A percentile compares a stretch with the other conserved stretches of the same genome.
These are phyloP conservation scores for Exsudoporus frostii DNA, from an alignment of 768 basidiomycete genomes.

Conservation along the genomic window DNA sequence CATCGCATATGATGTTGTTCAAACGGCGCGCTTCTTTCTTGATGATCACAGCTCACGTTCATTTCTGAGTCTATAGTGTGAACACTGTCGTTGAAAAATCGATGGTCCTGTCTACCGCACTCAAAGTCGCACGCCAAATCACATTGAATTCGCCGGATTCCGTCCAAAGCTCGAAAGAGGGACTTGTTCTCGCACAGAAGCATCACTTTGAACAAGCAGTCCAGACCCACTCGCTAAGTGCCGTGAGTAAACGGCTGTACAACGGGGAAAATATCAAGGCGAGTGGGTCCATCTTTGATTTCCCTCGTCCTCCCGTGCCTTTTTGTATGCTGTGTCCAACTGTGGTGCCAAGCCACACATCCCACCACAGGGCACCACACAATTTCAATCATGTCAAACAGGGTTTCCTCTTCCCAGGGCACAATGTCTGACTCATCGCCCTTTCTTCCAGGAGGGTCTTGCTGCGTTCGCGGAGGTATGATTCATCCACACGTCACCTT, in stretches of 20 bases:
- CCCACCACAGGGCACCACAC: not conserved
- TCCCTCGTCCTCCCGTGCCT: not conserved
- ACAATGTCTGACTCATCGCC: slow-evolving; percentile 14
- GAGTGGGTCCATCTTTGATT: slow-evolving; percentile 13
- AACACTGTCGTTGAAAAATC: slow-evolving; percentile 61
- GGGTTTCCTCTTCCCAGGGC: not conserved
- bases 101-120: slow-evolving; percentile 55
- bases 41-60: slow-evolving; percentile 13
- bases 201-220: slow-evolving; percentile 53
- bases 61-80: slow-evolving; percentile 43
- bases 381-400: slow-evolving; percentile 4
- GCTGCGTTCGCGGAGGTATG: slow-evolving; percentile 53
- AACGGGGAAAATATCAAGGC: slow-evolving; percentile 70
- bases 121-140: slow-evolving; percentile 59
- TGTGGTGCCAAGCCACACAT: not conserved
- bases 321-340: not conserved
- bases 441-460: slow-evolving; percentile 57
- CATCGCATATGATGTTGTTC: slow-evolving; percentile 8
- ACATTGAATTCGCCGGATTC: slow-evolving; percentile 72
- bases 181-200: slow-evolving; percentile 53
- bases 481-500: slow-evolving; percentile 1
- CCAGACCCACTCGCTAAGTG: slow-evolving; percentile 41
- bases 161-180: slow-evolving; percentile 73
- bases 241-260: slow-evolving; percentile 52
- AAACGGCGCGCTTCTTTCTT: slow-evolving; percentile 7